A percentile compares a stretch with the other conserved stretches of the same genome.
Evolutionary conservation across 306 rosid species (phyloP).

Genomic region (Lablab purpureus): DNA sequence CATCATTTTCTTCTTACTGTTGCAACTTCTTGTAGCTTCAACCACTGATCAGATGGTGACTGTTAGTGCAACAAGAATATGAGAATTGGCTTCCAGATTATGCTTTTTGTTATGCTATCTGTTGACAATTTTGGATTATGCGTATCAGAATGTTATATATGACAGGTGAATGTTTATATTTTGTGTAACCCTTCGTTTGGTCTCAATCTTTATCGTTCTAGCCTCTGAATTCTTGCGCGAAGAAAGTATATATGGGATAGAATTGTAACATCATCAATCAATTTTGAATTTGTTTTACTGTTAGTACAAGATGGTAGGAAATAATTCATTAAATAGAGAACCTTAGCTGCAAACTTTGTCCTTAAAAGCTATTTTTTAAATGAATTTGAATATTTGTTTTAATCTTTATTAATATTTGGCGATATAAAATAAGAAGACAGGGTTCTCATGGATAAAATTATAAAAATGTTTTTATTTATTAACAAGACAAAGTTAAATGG

Average conservation of each 20-base stretch:
- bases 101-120: constrained; percentile 59
- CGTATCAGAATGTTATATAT: constrained; percentile 47
- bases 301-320: background rate
- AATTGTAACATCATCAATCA: too few species aligned
- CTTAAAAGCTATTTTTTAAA: too few species aligned
- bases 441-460: too few species aligned
- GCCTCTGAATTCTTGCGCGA: constrained; percentile 2
- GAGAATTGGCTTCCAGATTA: constrained; percentile 59
- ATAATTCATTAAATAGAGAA: background rate
- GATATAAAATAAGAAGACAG: too few species aligned
- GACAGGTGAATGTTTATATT: constrained; percentile 44
- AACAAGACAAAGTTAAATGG: too few species aligned
- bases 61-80: constrained; percentile 47
- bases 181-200: constrained; percentile 29
- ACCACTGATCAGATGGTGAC: constrained; percentile 53
- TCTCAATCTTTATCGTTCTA: constrained; percentile 6
- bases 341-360: background rate
- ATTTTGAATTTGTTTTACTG: too few species aligned
- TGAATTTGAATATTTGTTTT: background rate
- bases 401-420: too few species aligned
- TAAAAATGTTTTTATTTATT: too few species aligned
- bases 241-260: background rate
- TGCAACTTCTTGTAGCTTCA: constrained; percentile 58
- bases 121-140: constrained; percentile 47
- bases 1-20: constrained; percentile 50